Percentiles rank a stretch among this genome's conserved stretches.
phyloP scores from a whole-genome alignment of 495 filamentous ascomycete species.

The Hypomontagnella submonticulosa region DNA sequence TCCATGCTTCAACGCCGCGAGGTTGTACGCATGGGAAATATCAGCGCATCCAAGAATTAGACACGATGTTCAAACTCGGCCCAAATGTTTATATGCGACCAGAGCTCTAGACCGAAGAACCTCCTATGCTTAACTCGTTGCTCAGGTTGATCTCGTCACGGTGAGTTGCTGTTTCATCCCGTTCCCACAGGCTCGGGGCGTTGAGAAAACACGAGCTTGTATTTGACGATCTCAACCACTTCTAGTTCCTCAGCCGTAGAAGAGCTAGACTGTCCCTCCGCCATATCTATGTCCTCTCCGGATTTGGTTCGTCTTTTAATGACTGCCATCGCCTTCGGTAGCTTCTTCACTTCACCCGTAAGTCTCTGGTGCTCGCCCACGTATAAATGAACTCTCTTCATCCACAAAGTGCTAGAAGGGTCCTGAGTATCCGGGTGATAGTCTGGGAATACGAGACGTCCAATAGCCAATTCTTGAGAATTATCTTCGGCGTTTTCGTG shows the following conservation, averaged over 20 bases:
- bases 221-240: conserved; percentile 87
- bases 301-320: conserved; percentile 64
- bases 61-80: not conserved
- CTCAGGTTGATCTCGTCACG: not conserved
- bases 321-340: conserved; percentile 80
- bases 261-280: conserved; percentile 27
- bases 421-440: conserved; percentile 64
- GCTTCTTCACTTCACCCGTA: conserved; percentile 88
- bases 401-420: conserved; percentile 71
- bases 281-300: conserved; percentile 40
- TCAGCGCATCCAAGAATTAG: not conserved
- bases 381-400: conserved; percentile 88
- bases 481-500: conserved; percentile 33
- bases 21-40: too few species aligned
- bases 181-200: conserved; percentile 85
- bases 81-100: not conserved
- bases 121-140: too few species aligned
- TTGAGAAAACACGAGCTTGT: conserved; percentile 86
- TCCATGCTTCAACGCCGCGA: too few species aligned
- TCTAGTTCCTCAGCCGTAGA: conserved; percentile 54
- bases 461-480: conserved; percentile 66
- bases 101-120: too few species aligned
- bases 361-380: conserved; percentile 90
- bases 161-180: conserved; percentile 17
- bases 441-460: conserved; percentile 82